Evolutionary conservation across 352 stramenopile species (phyloP), one percentile per base, ranked within the genome.

Genomic region (Halophytophthora polymorphica): DNA sequence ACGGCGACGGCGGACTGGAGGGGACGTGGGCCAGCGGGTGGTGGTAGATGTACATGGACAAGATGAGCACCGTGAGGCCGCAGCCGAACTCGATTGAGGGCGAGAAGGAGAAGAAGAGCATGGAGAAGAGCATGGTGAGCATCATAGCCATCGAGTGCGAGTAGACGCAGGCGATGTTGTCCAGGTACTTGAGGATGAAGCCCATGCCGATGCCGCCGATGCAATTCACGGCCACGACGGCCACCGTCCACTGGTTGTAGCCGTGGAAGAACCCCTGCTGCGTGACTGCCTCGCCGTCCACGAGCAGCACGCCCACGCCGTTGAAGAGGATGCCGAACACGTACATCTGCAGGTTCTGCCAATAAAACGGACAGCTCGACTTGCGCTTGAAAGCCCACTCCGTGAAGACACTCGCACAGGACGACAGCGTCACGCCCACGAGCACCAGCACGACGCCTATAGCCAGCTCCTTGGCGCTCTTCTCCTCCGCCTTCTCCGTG

Each of bases 21-120:
- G 54, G 47, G 15, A 17, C 23, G 41, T 64, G 51, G 14, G 62
- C 62, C 35, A 67, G 42, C 5, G 62, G 62, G 59, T 90, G 77
- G 66, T 95, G 84, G 57, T 95, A 95, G 41, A 95, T 74, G 45
- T 95, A 95, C 77, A 93, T 93, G 48, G 84, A 93, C 45, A 93
- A 83, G 50, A 93, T 61, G 14, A 90, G 64, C 28, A 93, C 83
- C 13, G 68, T 73, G 31, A 95, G 72, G 0, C 84, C 84, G 38
- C 84, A 95, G 22, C 61, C 73, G 55, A 95, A 95, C 57, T 95
- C 83, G 49, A 93, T 75, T 45, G 84, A 89, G 33, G 80, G 80
- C 15, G 76, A 73, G 50, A 95, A 95, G 18, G 66, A 50, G 64
- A 95, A 93, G 52, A 95, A 93, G 23, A 95, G 33, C 68, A 93